These are phyloP conservation scores for Pyrenophora graminea DNA, from an alignment of 2,329 filamentous ascomycete species.

Conservation along the genomic window DNA sequence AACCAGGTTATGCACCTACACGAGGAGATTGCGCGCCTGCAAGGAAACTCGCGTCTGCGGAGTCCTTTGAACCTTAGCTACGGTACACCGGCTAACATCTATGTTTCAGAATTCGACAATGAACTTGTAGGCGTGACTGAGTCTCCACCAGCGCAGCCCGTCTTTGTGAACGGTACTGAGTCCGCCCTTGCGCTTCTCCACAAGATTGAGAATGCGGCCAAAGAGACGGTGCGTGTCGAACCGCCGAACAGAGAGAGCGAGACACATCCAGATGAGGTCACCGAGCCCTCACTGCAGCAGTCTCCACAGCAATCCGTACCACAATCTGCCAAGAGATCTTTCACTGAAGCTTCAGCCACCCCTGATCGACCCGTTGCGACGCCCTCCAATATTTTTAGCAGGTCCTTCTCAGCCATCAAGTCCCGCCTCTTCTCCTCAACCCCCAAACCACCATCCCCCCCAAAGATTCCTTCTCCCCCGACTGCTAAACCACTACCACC, in stretches of 20 bases:
- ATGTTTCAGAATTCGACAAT: conserved; percentile 24
- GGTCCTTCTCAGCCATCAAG: conserved; percentile 30
- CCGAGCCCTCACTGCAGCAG: conserved; percentile 7
- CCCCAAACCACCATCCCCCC: conserved; percentile 6
- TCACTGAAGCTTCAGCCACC: conserved; percentile 10
- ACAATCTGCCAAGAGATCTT: conserved; percentile 5
- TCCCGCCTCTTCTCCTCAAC: conserved; percentile 19
- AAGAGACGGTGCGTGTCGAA: conserved; percentile 7
- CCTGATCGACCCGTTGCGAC: conserved; percentile 12
- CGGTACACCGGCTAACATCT: conserved; percentile 17
- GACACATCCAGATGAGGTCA: conserved; percentile 2
- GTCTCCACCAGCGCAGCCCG: conserved; percentile 10
- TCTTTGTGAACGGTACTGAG: conserved; percentile 22
- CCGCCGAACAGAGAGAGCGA: conserved; percentile 1
- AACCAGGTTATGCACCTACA: neutral
- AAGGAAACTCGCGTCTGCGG: conserved; percentile 1
- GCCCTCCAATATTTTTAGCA: conserved; percentile 22
- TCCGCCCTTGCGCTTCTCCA: conserved; percentile 28
- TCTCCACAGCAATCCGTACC: conserved; percentile 3
- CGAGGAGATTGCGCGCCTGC: neutral
- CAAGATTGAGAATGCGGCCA: conserved; percentile 26
- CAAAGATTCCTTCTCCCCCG: conserved; percentile 13
- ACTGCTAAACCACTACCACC: conserved; percentile 16
- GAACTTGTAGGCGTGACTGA: conserved; percentile 13
- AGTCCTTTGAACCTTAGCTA: neutral